Base-by-base conservation (phyloP, 768 basidiomycete species). In the Rhodotorula kratochvilovae region DNA sequence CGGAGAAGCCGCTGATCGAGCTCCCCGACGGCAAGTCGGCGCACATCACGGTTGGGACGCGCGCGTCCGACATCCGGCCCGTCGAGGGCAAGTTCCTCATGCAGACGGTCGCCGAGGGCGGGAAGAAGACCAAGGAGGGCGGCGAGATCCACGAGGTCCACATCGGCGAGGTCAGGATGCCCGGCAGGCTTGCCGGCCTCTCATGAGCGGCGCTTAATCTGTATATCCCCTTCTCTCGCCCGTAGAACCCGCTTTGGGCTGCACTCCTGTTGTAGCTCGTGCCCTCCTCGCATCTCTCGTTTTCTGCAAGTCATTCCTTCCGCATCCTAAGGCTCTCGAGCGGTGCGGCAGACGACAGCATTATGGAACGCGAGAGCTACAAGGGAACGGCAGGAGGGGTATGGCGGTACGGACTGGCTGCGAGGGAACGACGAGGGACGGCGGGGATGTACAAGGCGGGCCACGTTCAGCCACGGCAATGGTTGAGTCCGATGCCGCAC, bases 31-130 rank as follows among this genome's bases (percentile, higher is more conserved):
- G 82, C 65, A 76, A 81, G 12, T 70, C 85, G 67, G 80, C 94
- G 76, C 96, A 98, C 78, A 85, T 98, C 66, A 98, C 96, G 0
- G 87, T 97, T 11, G 96, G 91, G 15, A 94, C 91, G 25, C 76
- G 78, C 60, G 78, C 83, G 53, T 78, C 79, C 19, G 81, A 81
- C 15, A 82, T 93, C 5, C 68, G 77, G 0, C 83, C 91, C 5
- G 85, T 89, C 33, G 91, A 94, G 81, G 91, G 87, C 25, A 88
- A 82, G 80, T 81, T 63, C 0, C 76, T 97, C 61, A 88, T 93
- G 15, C 81, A 85, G 71, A 78, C 66, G 2, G 88, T 86, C 85
- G 81, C 82, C 58, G 71, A 71, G 46, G 79, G 78, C 6, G 73
- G 75, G 63, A 66, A 53, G 46, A 73, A 68, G 51, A 76, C 70